Conservation (phyloP, 2,329 filamentous ascomycete species). For the Tolypocladium nubicola region DNA sequence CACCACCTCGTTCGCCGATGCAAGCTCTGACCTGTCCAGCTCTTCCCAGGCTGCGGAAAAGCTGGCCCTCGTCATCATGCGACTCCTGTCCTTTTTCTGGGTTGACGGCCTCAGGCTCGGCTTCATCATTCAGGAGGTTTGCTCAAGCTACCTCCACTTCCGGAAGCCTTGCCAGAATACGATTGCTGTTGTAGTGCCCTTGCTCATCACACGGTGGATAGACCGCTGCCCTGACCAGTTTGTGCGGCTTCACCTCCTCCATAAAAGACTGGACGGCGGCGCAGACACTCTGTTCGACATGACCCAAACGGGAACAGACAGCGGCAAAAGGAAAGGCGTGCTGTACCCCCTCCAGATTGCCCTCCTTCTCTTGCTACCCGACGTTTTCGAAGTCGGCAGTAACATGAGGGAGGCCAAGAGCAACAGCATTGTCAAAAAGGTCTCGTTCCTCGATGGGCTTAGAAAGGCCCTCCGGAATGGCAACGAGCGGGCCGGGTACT, state of each 20-base stretch:
- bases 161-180: slow-evolving; percentile 53
- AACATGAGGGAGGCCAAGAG: slow-evolving; percentile 55
- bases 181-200: slow-evolving; percentile 49
- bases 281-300: slow-evolving; percentile 62
- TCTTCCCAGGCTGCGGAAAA: slow-evolving; percentile 39
- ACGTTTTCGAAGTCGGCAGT: slow-evolving; percentile 60
- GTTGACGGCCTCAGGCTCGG: slow-evolving; percentile 52
- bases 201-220: slow-evolving; percentile 55
- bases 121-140: slow-evolving; percentile 53
- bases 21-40: slow-evolving; percentile 21
- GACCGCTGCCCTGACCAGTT: slow-evolving; percentile 56
- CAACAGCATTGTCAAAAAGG: slow-evolving; percentile 53
- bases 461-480: slow-evolving; percentile 53
- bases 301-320: slow-evolving; percentile 51
- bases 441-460: slow-evolving; percentile 52
- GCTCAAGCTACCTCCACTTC: slow-evolving; percentile 56
- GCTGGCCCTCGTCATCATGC: slow-evolving; percentile 41
- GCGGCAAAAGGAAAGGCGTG: slow-evolving; percentile 40
- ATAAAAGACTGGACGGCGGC: slow-evolving; percentile 52
- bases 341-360: slow-evolving; percentile 54
- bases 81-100: slow-evolving; percentile 53
- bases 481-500: slow-evolving; percentile 58
- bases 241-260: slow-evolving; percentile 48
- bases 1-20: slow-evolving; percentile 28
- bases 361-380: slow-evolving; percentile 52